Evolutionary conservation across 768 basidiomycete genomes (phyloP).

Genomic region (Lactifluus hygrophoroides): DNA sequence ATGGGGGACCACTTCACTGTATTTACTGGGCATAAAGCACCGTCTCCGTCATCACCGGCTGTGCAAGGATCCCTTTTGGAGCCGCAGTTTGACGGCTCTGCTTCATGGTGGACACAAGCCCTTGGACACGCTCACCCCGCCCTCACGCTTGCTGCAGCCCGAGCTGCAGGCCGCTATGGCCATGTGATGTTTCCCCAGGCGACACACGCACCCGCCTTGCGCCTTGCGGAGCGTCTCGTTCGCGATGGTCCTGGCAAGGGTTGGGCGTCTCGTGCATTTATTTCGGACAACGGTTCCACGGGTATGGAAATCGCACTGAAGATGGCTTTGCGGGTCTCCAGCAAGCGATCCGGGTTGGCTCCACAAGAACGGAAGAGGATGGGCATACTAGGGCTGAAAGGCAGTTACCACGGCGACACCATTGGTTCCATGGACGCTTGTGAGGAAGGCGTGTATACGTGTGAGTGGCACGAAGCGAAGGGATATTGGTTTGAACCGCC

Average conservation of each 20-base stretch:
- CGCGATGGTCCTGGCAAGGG: constrained; percentile 70
- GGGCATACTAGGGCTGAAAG: constrained; percentile 78
- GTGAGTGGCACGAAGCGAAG: constrained; percentile 91
- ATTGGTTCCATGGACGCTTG: constrained; percentile 96
- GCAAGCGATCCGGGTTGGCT: constrained; percentile 33
- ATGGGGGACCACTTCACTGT: constrained; percentile 79
- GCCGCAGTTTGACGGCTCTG: constrained; percentile 81
- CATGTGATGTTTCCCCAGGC: constrained; percentile 96
- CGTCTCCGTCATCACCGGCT: constrained; percentile 18
- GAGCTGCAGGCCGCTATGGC: constrained; percentile 87
- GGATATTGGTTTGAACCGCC: constrained; percentile 95
- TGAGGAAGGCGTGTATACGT: constrained; percentile 85
- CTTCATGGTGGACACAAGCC: constrained; percentile 98
- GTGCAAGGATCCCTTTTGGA: constrained; percentile 34
- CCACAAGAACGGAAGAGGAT: constrained; percentile 39
- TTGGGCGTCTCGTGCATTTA: constrained; percentile 90
- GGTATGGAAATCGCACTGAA: constrained; percentile 97
- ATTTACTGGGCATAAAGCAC: constrained; percentile 32
- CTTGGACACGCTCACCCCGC: constrained; percentile 74
- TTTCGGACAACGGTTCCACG: constrained; percentile 92
- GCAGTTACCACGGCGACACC: constrained; percentile 96
- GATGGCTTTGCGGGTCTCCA: constrained; percentile 80
- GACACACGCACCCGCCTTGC: constrained; percentile 76
- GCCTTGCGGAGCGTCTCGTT: constrained; percentile 73
- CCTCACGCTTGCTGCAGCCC: constrained; percentile 79